Evolutionary conservation across 2,329 filamentous ascomycete species (phyloP).

Genomic region (Alternaria triticimaculans): DNA sequence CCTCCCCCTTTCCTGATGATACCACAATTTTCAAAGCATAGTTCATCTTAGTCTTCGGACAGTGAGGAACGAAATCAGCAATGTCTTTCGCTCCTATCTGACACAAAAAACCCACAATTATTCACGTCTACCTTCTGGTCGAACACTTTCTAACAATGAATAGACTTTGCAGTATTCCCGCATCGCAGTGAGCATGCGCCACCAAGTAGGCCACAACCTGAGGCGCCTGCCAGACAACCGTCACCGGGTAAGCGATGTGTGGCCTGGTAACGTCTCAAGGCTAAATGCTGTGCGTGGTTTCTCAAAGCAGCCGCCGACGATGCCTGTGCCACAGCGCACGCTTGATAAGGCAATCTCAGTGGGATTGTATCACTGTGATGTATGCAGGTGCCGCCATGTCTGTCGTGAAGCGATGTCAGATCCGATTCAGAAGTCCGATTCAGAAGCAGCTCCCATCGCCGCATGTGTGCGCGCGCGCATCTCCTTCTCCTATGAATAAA

Average conservation of each 20-base stretch:
- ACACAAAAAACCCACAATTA: conserved; percentile 16
- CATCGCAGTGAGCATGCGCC: neutral
- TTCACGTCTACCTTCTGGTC: neutral
- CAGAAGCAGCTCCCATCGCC: conserved; percentile 20
- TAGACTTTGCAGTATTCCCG: neutral
- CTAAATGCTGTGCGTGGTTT: conserved; percentile 11
- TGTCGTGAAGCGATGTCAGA: conserved; percentile 26
- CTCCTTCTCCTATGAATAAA: conserved; percentile 6
- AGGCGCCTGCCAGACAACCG: conserved; percentile 8
- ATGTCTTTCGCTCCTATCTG: conserved; percentile 55
- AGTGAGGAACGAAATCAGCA: conserved; percentile 50
- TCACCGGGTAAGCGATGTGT: conserved; percentile 11
- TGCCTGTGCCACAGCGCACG: conserved; percentile 18
- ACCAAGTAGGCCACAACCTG: conserved; percentile 1
- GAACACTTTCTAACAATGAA: conserved; percentile 12
- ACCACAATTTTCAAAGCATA: conserved; percentile 49
- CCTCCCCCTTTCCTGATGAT: conserved; percentile 45
- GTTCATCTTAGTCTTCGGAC: conserved; percentile 51
- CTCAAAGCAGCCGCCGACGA: conserved; percentile 20
- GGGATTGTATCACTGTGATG: conserved; percentile 11
- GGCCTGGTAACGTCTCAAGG: neutral
- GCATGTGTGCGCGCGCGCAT: conserved; percentile 11
- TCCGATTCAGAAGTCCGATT: conserved; percentile 6
- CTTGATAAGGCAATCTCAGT: conserved; percentile 7
- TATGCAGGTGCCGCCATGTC: conserved; percentile 22